Base-by-base conservation (phyloP, 2,329 filamentous ascomycete genomes). In the Knoxdaviesia proteae region DNA sequence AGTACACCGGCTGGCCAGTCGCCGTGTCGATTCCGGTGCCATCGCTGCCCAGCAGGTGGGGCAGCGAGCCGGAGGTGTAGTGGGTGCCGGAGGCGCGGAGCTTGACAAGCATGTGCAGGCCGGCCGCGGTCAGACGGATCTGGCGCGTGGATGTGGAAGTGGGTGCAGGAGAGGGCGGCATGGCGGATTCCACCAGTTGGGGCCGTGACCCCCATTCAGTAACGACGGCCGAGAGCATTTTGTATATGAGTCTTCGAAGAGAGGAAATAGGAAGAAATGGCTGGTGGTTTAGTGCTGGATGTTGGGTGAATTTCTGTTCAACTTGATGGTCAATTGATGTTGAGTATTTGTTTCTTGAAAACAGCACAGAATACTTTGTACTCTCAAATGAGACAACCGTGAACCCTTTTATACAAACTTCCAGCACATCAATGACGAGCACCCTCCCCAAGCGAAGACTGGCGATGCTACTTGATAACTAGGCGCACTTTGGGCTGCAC, bases 101-200 rank as follows among this genome's bases (percentile, higher is more conserved):
- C 40, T 65, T 65, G 38, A 75, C 71, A 5, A 75, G 55, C 8
- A 62, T 60, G 52, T 73, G 70, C 9, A 71, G 56, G 32, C 68
- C 70, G 3, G 62, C 52, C 8, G 68, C 68, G 40, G 68, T 49
- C 46, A 76, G 59, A 47, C 63, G 65, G 54, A 76, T 58, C 42
- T 65, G 66, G 38, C 69, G 49, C 45, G 63, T 56, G 32, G 54
- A 52, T 6, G 53, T 50, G 39, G 49, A 40, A 10, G 54, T 46
- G 11, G 65, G 59, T 0, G 57, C 34, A 5, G 61, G 56, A 5
- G 58, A 20, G 2, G 20, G 20, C 20, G 20, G 20, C 20, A 20
- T 20, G 56, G 36, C 58, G 54, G n/a, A 52, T 51, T 61, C 44
- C 51, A 50, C 42, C 33, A 49, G 36, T 11, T 47, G 49, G 11